Conservation (phyloP, 345 rosid genomes). For the Mallotus nudiflorus region DNA sequence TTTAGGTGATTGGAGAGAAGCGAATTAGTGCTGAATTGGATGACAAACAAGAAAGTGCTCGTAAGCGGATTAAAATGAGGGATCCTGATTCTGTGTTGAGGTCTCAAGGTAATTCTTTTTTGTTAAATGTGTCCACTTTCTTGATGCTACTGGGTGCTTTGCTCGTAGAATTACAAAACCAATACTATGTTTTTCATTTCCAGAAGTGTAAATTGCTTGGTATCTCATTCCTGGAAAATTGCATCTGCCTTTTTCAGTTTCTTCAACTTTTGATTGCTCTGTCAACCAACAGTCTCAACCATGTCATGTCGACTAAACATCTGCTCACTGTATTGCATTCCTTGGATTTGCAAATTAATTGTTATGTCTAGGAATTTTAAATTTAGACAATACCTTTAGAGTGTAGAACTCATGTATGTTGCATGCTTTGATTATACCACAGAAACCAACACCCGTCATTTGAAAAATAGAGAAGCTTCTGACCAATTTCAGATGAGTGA, state of each 20-base stretch:
- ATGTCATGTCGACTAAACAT: background rate
- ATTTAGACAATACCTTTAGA: background rate
- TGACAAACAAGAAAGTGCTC: constrained; percentile 17
- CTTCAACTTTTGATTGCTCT: background rate
- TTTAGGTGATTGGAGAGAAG: constrained; percentile 25
- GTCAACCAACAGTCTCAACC: background rate
- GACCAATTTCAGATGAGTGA: constrained; percentile 26
- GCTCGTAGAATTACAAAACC: background rate
- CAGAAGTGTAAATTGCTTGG: background rate
- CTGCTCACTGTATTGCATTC: background rate
- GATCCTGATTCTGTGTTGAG: constrained; percentile 27
- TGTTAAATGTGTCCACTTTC: background rate
- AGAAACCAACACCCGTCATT: constrained; percentile 11
- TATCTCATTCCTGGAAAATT: background rate
- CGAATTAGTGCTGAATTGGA: constrained; percentile 16
- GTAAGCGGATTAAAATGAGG: constrained; percentile 36
- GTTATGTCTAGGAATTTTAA: background rate
- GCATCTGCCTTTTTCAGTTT: background rate
- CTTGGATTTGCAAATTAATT: background rate
- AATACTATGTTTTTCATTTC: background rate
- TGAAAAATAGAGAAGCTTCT: constrained; percentile 20
- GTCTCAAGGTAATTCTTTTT: constrained; percentile 34
- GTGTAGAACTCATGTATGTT: background rate
- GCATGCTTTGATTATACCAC: background rate
- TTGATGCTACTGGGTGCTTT: background rate